A percentile compares a stretch with the other conserved stretches of the same genome.
These are phyloP conservation scores for Thraustotheca clavata DNA, from an alignment of 352 stramenopile genomes.

Conservation along the genomic window DNA sequence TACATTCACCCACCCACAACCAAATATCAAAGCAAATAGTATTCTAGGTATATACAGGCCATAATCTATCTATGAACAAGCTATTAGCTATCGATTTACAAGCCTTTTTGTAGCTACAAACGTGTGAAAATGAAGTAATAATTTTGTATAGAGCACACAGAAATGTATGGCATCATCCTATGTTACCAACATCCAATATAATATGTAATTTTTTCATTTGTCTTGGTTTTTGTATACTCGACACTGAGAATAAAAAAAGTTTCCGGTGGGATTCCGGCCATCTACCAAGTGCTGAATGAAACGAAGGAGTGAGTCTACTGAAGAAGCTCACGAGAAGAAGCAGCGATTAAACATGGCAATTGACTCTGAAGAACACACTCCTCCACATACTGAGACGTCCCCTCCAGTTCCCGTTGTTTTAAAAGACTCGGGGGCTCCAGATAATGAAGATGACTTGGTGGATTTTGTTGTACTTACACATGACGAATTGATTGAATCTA, in stretches of 20 bases:
- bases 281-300: conserved; percentile 13
- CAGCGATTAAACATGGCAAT: not conserved
- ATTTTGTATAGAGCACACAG: not conserved
- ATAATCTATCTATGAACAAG: too few relatives aligned
- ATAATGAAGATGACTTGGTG: conserved; percentile 19
- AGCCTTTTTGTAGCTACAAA: too few relatives aligned
- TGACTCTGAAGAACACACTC: too few relatives aligned
- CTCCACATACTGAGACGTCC: not conserved
- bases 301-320: not conserved
- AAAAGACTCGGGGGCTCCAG: conserved; percentile 17
- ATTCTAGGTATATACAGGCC: too few relatives aligned
- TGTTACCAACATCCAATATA: too few relatives aligned
- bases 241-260: not conserved
- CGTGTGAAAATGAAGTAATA: too few relatives aligned
- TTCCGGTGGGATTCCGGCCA: not conserved
- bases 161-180: too few relatives aligned
- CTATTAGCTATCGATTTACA: too few relatives aligned
- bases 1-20: too few relatives aligned
- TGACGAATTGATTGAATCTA: not conserved
- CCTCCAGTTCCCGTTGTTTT: not conserved
- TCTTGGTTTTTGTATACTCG: not conserved
- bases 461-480: conserved; percentile 14
- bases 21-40: too few relatives aligned
- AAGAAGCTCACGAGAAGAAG: not conserved
- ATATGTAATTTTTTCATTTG: too few relatives aligned